phyloP scores from a whole-genome alignment of 2,329 filamentous ascomycete species.

The Fusarium udum region DNA sequence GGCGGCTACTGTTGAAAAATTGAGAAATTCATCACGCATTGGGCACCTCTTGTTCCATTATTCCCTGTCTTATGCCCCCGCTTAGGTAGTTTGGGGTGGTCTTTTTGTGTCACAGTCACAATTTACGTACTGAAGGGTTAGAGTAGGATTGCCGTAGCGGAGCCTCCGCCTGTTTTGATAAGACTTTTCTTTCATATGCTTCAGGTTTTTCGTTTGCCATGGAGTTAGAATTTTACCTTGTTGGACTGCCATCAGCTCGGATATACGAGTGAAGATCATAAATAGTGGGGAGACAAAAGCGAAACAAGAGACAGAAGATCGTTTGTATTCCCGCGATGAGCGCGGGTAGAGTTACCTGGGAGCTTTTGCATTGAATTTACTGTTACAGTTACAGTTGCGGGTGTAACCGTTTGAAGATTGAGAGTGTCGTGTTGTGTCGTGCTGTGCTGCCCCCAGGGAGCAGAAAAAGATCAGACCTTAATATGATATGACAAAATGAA shows the following conservation, averaged over 20 bases:
- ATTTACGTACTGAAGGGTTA: neutral
- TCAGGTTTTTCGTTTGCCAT: neutral
- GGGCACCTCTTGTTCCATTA: slow-evolving; percentile 5
- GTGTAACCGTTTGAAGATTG: slow-evolving; percentile 6
- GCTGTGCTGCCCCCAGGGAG: too few relatives aligned
- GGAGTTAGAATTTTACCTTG: slow-evolving; percentile 11
- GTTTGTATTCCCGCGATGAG: neutral
- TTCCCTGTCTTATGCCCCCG: slow-evolving; percentile 29
- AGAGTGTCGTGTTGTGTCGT: neutral
- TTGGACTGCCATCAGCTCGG: slow-evolving; percentile 13
- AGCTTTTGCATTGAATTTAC: neutral
- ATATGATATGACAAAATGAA: too few relatives aligned
- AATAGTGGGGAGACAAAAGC: slow-evolving; percentile 9
- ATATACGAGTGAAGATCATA: slow-evolving; percentile 23
- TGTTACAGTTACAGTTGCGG: slow-evolving; percentile 8
- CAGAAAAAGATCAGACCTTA: too few relatives aligned
- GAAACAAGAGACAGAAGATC: neutral
- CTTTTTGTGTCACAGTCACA: slow-evolving; percentile 21
- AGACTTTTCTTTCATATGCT: neutral
- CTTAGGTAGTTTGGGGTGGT: slow-evolving; percentile 12
- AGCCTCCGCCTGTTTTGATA: slow-evolving; percentile 20
- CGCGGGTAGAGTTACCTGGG: slow-evolving; percentile 12
- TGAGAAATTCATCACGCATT: slow-evolving; percentile 19
- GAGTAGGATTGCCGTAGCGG: slow-evolving; percentile 37
- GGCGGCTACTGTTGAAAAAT: neutral